phyloP scores from a whole-genome alignment of 805 yeast species.

The Metschnikowia shivogae region DNA sequence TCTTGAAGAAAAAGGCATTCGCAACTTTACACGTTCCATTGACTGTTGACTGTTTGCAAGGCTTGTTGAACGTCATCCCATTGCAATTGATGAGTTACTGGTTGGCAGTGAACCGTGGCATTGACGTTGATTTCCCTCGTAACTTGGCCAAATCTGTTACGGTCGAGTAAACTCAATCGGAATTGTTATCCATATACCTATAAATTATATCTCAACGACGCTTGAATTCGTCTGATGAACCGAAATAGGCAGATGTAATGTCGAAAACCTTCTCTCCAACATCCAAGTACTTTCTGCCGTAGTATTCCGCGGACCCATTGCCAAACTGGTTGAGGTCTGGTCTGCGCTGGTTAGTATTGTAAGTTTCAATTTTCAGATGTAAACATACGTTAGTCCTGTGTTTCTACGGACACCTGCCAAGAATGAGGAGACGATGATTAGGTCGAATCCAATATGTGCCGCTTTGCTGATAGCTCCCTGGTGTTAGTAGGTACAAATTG shows the following conservation, averaged over 20 bases:
- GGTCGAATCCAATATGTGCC: constrained; percentile 55
- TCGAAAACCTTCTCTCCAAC: constrained; percentile 85
- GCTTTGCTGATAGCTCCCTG: constrained; percentile 34
- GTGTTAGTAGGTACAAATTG: constrained; percentile 6
- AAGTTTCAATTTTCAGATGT: background rate
- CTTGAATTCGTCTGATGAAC: constrained; percentile 68
- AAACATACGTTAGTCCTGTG: constrained; percentile 51
- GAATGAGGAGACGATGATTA: constrained; percentile 55
- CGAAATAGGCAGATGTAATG: constrained; percentile 62
- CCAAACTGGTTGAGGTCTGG: constrained; percentile 49
- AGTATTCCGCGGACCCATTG: constrained; percentile 43
- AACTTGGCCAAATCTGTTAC: constrained; percentile 98
- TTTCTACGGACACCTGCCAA: constrained; percentile 54
- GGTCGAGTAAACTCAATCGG: constrained; percentile 57
- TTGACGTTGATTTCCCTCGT: constrained; percentile 98
- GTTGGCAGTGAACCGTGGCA: constrained; percentile 92
- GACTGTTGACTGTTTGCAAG: constrained; percentile 97
- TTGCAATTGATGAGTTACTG: constrained; percentile 94
- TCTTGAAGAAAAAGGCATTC: constrained; percentile 53
- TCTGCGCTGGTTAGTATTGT: constrained; percentile 6
- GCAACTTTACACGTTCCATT: constrained; percentile 86
- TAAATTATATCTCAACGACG: constrained; percentile 38
- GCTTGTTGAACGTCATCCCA: constrained; percentile 89
- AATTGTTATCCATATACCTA: constrained; percentile 2
- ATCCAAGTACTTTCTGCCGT: constrained; percentile 64